Evolutionary conservation across 2,329 filamentous ascomycete species (phyloP).

Genomic region (Cladorrhinum sp.): DNA sequence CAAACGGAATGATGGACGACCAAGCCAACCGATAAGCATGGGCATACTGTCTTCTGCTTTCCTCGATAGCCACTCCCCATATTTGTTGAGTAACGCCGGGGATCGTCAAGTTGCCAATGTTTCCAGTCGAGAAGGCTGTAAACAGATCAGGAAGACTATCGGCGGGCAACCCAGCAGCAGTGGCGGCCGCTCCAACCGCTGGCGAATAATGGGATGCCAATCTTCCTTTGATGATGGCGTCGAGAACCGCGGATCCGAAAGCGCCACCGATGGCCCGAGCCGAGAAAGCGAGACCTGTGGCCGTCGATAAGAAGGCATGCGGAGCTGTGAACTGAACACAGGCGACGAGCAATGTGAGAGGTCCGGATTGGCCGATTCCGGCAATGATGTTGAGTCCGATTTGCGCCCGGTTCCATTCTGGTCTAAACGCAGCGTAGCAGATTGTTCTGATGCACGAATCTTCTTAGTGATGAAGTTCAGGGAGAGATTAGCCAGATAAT

Average conservation of each 20-base stretch:
- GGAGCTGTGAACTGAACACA: constrained; percentile 52
- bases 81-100: constrained; percentile 38
- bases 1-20: constrained; percentile 50
- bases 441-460: constrained; percentile 35
- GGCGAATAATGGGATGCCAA: constrained; percentile 39
- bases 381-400: constrained; percentile 46
- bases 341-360: constrained; percentile 48
- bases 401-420: constrained; percentile 43
- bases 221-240: constrained; percentile 50
- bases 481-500: neutral
- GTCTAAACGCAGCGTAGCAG: constrained; percentile 44
- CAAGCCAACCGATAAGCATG: constrained; percentile 48
- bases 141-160: constrained; percentile 38
- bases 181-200: constrained; percentile 40
- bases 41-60: constrained; percentile 45
- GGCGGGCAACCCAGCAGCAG: constrained; percentile 40
- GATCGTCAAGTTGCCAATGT: constrained; percentile 30
- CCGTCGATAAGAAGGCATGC: constrained; percentile 50
- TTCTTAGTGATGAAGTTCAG: neutral
- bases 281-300: constrained; percentile 52
- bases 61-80: constrained; percentile 37
- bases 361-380: constrained; percentile 48
- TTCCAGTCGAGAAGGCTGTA: constrained; percentile 37
- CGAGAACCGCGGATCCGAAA: constrained; percentile 50
- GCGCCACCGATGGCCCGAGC: constrained; percentile 52